These are phyloP conservation scores for Fusarium nygamai DNA, from an alignment of 2,329 filamentous ascomycete species.

Conservation along the genomic window DNA sequence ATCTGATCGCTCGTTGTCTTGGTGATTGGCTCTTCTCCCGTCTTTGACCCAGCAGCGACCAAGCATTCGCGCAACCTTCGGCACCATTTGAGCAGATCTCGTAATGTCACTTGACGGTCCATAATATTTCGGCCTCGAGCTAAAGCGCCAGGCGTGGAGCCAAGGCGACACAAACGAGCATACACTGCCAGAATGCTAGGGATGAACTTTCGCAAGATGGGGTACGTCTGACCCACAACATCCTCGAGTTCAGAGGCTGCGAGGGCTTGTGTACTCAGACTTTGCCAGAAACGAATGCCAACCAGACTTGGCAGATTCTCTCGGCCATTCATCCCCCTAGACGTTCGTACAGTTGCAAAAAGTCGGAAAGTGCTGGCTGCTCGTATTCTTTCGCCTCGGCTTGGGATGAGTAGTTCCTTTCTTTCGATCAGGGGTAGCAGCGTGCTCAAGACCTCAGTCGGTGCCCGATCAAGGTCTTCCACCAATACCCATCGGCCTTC, in stretches of 20 bases:
- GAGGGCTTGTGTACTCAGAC: constrained; percentile 75
- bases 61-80: constrained; percentile 77
- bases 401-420: constrained; percentile 89
- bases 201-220: constrained; percentile 72
- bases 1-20: constrained; percentile 82
- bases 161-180: constrained; percentile 60
- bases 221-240: constrained; percentile 77
- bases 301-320: constrained; percentile 79
- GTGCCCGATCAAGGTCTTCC: constrained; percentile 94
- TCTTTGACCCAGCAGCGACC: constrained; percentile 67
- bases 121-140: constrained; percentile 55
- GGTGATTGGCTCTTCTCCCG: constrained; percentile 75
- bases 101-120: constrained; percentile 69
- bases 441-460: constrained; percentile 93
- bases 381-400: constrained; percentile 83
- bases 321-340: constrained; percentile 72
- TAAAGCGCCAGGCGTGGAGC: constrained; percentile 55
- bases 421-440: constrained; percentile 92
- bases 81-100: constrained; percentile 94
- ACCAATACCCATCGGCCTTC: constrained; percentile 98
- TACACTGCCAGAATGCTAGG: constrained; percentile 69
- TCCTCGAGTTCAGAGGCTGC: constrained; percentile 75
- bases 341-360: constrained; percentile 88
- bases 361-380: constrained; percentile 89
- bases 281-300: constrained; percentile 86